Evolutionary conservation across 1,284 basidiomycete species (phyloP).

Genomic region (Wolfiporia cocos): DNA sequence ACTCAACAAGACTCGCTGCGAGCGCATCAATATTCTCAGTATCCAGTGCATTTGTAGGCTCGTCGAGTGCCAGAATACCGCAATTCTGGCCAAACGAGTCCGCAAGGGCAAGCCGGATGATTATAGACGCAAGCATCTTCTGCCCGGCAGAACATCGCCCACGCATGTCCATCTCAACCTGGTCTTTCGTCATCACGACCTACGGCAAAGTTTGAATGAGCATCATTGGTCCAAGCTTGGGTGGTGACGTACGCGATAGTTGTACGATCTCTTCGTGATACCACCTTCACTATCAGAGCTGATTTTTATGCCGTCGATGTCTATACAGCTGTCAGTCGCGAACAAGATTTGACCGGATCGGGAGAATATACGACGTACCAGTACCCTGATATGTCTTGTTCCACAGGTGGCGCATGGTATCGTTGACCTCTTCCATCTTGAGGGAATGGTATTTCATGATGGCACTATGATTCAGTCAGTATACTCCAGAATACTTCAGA

Average conservation of each 20-base stretch:
- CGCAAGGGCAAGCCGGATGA: constrained; percentile 95
- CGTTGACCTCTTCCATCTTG: constrained; percentile 99
- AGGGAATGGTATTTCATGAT: constrained; percentile 98
- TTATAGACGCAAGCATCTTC: constrained; percentile 98
- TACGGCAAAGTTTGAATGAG: constrained; percentile 25
- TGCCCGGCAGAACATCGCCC: constrained; percentile 98
- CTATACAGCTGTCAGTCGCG: constrained; percentile 33
- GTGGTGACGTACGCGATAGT: constrained; percentile 72
- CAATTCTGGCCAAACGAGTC: constrained; percentile 98
- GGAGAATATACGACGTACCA: constrained; percentile 40
- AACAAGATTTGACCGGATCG: neutral
- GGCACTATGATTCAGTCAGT: constrained; percentile 48
- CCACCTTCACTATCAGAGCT: constrained; percentile 90
- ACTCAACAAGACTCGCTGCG: constrained; percentile 90
- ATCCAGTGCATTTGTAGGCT: constrained; percentile 97
- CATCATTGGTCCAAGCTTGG: neutral
- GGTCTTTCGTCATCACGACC: constrained; percentile 98
- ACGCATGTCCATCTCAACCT: constrained; percentile 99
- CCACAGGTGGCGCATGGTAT: constrained; percentile 94
- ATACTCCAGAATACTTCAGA: constrained; percentile 2
- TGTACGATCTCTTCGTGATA: constrained; percentile 86
- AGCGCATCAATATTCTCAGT: constrained; percentile 95
- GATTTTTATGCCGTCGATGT: constrained; percentile 98
- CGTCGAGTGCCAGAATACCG: constrained; percentile 95
- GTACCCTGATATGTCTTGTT: constrained; percentile 99